phyloP scores from a whole-genome alignment of 441 rosid species.

The Populus tomentosa region DNA sequence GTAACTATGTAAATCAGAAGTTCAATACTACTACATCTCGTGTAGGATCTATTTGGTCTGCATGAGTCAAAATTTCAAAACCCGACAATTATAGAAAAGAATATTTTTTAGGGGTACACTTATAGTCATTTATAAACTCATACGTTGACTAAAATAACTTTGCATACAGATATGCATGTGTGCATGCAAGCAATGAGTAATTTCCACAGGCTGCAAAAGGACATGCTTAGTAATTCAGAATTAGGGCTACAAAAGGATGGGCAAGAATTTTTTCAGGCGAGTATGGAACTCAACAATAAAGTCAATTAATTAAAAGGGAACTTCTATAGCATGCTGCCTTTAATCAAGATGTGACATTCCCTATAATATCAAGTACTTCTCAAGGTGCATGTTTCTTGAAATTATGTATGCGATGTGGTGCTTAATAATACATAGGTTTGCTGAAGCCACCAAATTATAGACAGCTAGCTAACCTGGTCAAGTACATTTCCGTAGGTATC shows the following conservation, averaged over 20 bases:
- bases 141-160: not conserved
- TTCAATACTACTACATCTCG: not conserved
- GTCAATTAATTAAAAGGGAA: not conserved
- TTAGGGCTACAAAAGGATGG: not conserved
- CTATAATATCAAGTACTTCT: not conserved
- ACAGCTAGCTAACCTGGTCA: constrained; percentile 73
- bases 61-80: not conserved
- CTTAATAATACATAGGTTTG: not conserved
- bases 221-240: not conserved
- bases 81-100: not conserved
- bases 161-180: not conserved
- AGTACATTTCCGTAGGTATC: constrained; percentile 76
- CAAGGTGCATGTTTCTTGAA: not conserved
- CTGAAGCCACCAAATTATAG: constrained; percentile 14
- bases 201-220: not conserved
- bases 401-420: not conserved
- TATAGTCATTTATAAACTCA: not conserved
- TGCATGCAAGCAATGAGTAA: not conserved
- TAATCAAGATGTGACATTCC: not conserved
- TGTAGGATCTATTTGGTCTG: not conserved
- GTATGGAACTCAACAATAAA: not conserved
- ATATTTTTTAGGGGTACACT: not conserved
- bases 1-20: not conserved
- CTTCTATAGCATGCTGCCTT: not conserved
- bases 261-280: not conserved